Conservation (phyloP, 495 filamentous ascomycete genomes). For the Podospora anserina region DNA sequence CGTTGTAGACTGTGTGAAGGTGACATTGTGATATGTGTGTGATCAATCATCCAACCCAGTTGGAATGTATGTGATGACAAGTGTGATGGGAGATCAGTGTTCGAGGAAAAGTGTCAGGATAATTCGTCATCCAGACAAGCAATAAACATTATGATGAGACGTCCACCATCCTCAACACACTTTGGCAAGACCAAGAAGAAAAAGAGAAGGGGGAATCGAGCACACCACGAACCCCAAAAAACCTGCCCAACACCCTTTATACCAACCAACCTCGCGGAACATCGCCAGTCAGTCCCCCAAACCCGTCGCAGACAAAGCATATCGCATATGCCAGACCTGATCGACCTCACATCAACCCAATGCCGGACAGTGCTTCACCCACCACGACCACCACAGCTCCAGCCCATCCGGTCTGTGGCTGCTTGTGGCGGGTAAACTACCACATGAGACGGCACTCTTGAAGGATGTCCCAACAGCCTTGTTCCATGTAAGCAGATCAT, state of each 20-base stretch:
- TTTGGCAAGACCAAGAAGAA: constrained; percentile 21
- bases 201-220: constrained; percentile 17
- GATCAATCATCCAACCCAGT: constrained; percentile 5
- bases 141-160: constrained; percentile 20
- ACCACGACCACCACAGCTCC: neutral
- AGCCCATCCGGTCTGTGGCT: neutral
- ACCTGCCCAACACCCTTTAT: neutral
- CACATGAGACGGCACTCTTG: constrained; percentile 26
- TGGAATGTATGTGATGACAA: neutral
- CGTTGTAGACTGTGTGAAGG: neutral
- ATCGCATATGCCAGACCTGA: constrained; percentile 26
- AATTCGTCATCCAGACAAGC: neutral
- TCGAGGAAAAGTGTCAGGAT: neutral
- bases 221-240: neutral
- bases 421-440: constrained; percentile 24
- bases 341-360: constrained; percentile 24
- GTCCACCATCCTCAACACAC: constrained; percentile 6
- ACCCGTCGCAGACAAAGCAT: constrained; percentile 17
- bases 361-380: constrained; percentile 19
- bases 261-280: neutral
- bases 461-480: constrained; percentile 5
- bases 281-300: neutral
- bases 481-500: constrained; percentile 35
- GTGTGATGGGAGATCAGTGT: neutral
- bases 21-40: constrained; percentile 1